Conservation (phyloP, 2,329 filamentous ascomycete genomes). For the Talaromyces sp. region DNA sequence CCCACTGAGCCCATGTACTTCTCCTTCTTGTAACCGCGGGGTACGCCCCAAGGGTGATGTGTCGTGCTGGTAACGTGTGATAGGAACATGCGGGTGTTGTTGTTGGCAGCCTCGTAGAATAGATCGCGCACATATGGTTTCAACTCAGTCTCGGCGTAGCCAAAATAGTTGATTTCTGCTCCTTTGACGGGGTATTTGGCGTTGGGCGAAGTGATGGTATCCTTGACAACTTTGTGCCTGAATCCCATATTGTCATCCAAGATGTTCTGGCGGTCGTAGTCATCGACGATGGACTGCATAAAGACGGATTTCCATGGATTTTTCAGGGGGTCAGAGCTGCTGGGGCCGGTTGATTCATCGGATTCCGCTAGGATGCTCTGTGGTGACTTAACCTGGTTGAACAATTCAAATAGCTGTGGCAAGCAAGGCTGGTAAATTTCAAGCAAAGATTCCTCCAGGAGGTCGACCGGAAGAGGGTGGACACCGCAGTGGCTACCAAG, state of each 20-base stretch:
- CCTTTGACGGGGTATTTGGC: slow-evolving; percentile 38
- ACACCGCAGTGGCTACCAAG: slow-evolving; percentile 45
- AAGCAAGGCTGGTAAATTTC: slow-evolving; percentile 47
- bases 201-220: slow-evolving; percentile 26
- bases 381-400: slow-evolving; percentile 35
- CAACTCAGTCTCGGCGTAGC: slow-evolving; percentile 45
- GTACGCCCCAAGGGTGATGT: slow-evolving; percentile 50
- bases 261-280: slow-evolving; percentile 41
- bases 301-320: slow-evolving; percentile 39
- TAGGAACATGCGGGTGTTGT: slow-evolving; percentile 36
- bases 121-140: slow-evolving; percentile 39
- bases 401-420: slow-evolving; percentile 40
- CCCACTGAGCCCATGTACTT: slow-evolving; percentile 30
- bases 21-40: slow-evolving; percentile 32
- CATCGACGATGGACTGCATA: slow-evolving; percentile 44
- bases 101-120: slow-evolving; percentile 33
- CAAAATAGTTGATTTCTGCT: slow-evolving; percentile 50
- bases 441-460: slow-evolving; percentile 39
- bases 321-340: slow-evolving; percentile 15
- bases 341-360: not conserved
- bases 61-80: slow-evolving; percentile 39
- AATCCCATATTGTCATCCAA: slow-evolving; percentile 43
- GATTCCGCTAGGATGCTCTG: not conserved
- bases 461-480: slow-evolving; percentile 43
- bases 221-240: slow-evolving; percentile 30